Percentiles rank a stretch among this genome's conserved stretches.
Conservation (phyloP, 257 asterid genomes). For the Solanum raphanifolium region DNA sequence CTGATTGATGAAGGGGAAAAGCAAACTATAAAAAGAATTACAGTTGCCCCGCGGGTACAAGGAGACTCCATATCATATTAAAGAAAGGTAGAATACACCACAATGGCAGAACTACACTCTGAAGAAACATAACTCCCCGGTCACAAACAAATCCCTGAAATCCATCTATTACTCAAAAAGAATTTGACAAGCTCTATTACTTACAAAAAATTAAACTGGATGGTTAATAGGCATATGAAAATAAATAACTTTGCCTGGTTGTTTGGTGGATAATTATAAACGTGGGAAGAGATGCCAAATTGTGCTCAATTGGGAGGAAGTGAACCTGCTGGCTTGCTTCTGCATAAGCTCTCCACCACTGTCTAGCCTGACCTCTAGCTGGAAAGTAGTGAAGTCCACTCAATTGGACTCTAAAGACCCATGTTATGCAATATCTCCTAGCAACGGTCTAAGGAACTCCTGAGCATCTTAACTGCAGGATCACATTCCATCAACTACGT, state of each 20-base stretch:
- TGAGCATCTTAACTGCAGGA: not conserved
- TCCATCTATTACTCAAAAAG: not conserved
- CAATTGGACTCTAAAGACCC: not conserved
- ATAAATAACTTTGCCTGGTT: not conserved
- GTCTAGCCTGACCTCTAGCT: not conserved
- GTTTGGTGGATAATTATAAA: not conserved
- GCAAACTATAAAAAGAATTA: conserved; percentile 33
- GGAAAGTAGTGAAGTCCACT: not conserved
- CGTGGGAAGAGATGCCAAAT: not conserved
- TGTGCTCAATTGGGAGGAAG: not conserved
- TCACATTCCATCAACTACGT: not conserved
- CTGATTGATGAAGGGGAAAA: conserved; percentile 26
- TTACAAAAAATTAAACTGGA: not conserved
- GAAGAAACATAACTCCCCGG: not conserved
- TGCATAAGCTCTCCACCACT: not conserved
- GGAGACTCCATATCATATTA: not conserved
- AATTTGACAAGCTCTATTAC: not conserved
- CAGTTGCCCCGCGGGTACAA: conserved; percentile 6
- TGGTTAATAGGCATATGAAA: not conserved
- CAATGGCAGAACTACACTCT: not conserved
- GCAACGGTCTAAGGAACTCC: not conserved
- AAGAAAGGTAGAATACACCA: not conserved
- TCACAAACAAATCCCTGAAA: not conserved
- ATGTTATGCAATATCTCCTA: not conserved
- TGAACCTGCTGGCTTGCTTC: not conserved